These are phyloP conservation scores for Quercus tomentella DNA, from an alignment of 331 rosid genomes.

Conservation along the genomic window DNA sequence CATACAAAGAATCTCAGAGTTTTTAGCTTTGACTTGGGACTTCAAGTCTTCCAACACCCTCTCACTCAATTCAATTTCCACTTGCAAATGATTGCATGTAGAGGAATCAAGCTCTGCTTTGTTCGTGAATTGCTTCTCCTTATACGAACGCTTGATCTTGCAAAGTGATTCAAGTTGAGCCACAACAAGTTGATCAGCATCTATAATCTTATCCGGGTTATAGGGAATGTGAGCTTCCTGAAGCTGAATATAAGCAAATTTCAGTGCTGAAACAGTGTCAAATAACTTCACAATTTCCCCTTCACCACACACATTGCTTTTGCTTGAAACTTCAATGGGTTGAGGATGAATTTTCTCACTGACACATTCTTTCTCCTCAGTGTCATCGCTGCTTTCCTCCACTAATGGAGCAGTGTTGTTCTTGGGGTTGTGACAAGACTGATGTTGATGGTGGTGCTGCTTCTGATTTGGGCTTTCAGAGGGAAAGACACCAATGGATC, in stretches of 20 bases:
- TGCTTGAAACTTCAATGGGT: conserved; percentile 26
- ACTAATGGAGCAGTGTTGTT: conserved; percentile 9
- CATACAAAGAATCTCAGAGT: conserved; percentile 37
- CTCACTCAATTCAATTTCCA: conserved; percentile 43
- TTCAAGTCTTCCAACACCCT: conserved; percentile 47
- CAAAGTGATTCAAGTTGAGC: conserved; percentile 70
- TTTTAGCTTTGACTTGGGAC: conserved; percentile 42
- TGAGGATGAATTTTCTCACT: conserved; percentile 46
- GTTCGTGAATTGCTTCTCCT: conserved; percentile 32
- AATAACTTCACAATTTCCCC: conserved; percentile 46
- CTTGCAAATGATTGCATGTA: conserved; percentile 24
- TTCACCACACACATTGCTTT: conserved; percentile 24
- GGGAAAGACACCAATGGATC: conserved; percentile 62
- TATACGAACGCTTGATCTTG: conserved; percentile 51
- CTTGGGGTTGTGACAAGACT: conserved; percentile 1
- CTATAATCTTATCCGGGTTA: conserved; percentile 55
- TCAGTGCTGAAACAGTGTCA: conserved; percentile 53
- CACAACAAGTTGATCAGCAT: conserved; percentile 59
- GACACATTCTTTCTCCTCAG: conserved; percentile 29
- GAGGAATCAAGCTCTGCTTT: conserved; percentile 18
- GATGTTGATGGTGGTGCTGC: conserved; percentile 19
- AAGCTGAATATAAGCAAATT: conserved; percentile 68
- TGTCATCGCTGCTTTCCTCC: conserved; percentile 21
- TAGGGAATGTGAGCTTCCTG: conserved; percentile 82
- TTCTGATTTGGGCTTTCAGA: conserved; percentile 38